Evolutionary conservation across 768 basidiomycete genomes (phyloP), one percentile per base, ranked within the genome.

Genomic region (Fistulinella prunicolor): DNA sequence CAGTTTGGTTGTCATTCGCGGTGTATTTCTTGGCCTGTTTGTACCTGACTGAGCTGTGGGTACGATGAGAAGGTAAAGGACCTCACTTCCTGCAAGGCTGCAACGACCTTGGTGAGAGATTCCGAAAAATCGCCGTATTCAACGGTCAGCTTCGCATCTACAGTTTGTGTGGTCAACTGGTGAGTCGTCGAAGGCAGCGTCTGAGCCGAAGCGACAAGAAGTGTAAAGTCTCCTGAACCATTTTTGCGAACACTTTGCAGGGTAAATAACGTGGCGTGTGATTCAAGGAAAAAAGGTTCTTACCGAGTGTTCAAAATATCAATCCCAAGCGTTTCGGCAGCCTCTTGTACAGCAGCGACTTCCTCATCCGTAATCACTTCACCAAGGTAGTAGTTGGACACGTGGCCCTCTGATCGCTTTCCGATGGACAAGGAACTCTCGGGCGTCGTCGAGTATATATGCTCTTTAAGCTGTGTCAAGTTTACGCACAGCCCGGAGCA

Each of bases 311-410:
- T 93, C 49, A 92, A 63, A 9, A 89, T 77, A 52, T 89, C 85
- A 41, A 94, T 64, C n/a, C 76, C 80, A 23, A 86, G 72, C 51
- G 80, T 80, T 67, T 94, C 92, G 3, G 87, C 84, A 1, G 82
- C 82, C 8, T 71, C 72, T 63, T 93, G 91, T 20, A 94, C 78
- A 1, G 77, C 75, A 20, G 82, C 80, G 6, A 92, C 89, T 61
- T 93, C 92, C 0, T 81, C 80, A 50, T 91, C 86, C n/a, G 77
- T 75, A 19, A 86, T 80, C 9, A 77, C 62, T 50, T 86, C 76
- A 1, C 89, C 89, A 22, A 85, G 80, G 61, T 94, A 94, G 66
- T 94, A 94, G 62, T 91, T 89, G 24, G 85, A 88, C 44, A 89
- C 63, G 50, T 93, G 89, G 1, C 91, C 91, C 19, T 81, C 73